These are phyloP conservation scores for Ogataea trehalophila DNA, from an alignment of 805 yeast species.

Conservation along the genomic window DNA sequence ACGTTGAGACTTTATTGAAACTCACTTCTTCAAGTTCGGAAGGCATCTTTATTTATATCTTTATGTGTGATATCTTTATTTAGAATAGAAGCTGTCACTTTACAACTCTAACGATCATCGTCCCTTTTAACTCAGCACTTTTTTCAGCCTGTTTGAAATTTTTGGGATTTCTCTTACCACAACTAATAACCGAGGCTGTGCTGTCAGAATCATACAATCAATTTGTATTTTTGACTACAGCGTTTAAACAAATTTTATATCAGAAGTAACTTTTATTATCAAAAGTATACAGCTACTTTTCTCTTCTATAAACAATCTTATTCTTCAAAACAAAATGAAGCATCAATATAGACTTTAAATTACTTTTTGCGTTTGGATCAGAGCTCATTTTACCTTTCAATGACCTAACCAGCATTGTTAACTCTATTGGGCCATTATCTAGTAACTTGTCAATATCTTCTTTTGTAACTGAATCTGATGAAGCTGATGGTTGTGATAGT, in stretches of 20 bases:
- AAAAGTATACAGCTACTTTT: not conserved
- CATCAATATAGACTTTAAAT: conserved; percentile 41
- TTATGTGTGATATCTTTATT: not conserved
- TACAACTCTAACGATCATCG: too few relatives aligned
- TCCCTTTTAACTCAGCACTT: too few relatives aligned
- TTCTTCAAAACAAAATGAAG: conserved; percentile 28
- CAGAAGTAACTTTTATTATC: too few relatives aligned
- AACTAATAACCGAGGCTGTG: too few relatives aligned
- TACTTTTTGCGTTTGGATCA: conserved; percentile 58
- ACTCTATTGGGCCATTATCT: conserved; percentile 42
- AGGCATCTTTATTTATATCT: conserved; percentile 33
- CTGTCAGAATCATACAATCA: not conserved
- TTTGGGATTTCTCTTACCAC: too few relatives aligned
- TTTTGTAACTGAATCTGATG: conserved; percentile 49
- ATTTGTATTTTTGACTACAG: too few relatives aligned
- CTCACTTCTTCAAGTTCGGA: conserved; percentile 47
- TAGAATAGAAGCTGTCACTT: too few relatives aligned
- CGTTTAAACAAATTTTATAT: too few relatives aligned
- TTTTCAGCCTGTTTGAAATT: too few relatives aligned
- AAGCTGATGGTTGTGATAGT: conserved; percentile 12
- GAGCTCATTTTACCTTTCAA: conserved; percentile 58
- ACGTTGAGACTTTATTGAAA: not conserved
- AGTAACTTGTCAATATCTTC: conserved; percentile 68
- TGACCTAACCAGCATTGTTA: conserved; percentile 54
- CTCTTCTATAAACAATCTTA: conserved; percentile 25